Evolutionary conservation across 441 rosid genomes (phyloP), one percentile per base, ranked within the genome.

Genomic region (Flueggea neowawraea): DNA sequence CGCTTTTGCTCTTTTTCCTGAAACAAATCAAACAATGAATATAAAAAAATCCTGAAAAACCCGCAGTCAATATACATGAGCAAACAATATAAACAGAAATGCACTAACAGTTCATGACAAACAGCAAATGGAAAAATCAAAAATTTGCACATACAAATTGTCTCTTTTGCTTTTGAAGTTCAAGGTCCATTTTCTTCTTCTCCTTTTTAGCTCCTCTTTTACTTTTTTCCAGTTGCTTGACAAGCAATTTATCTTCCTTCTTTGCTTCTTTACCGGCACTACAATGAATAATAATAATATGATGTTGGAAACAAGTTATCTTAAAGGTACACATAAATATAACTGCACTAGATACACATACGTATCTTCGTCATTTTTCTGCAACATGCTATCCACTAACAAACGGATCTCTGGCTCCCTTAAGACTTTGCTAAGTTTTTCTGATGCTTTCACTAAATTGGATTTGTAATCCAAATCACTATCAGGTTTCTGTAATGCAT

Each of bases 1-100:
- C 79, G 52, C 74, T 80, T 90, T 67, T 64, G 80, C 79, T 84
- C 96, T 61, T 82, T 90, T 70, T 88, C 98, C 96, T 94, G 70
- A 55, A n/a, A 62, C 5, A 48, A 16, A 65, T 57, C 16, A 65
- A 48, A 39, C 6, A 57, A 44, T 14, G 31, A 66, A 45, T 10
- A 9, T 10, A 33, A 5, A 22, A 3, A 12, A 7, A 45, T 9
- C 7, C 14, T 39, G 50, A 28, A 12, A 51, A 14, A 43, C 22
- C 52, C 16, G 17, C 10, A 41, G 5, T 36, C 7, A 36, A 36
- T 36, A 36, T 36, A 36, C 6, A 36, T 36, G 0, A 8, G 41
- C 41, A 36, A 8, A 5, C 41, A 36, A 36, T 36, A 8, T 36
- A 36, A 36, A 32, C n/a, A 14, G 14, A 44, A 10, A 62, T 15